A percentile compares a stretch with the other conserved stretches of the same genome.
Conservation (phyloP, 2,329 filamentous ascomycete genomes). For the Rhytidhysteron rufulum region DNA sequence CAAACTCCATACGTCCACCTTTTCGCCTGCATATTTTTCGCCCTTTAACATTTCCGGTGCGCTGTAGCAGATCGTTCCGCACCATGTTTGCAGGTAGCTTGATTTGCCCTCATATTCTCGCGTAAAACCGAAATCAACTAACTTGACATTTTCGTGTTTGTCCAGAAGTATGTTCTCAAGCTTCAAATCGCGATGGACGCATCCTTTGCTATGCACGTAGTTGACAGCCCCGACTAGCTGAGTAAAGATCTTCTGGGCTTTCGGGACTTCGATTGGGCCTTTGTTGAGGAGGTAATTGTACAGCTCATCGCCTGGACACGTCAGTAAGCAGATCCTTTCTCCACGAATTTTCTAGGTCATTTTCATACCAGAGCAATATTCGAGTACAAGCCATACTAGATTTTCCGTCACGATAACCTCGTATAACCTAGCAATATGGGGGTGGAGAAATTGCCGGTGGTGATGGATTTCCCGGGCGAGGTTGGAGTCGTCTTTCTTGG, state of each 20-base stretch:
- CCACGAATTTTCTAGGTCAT: too few species aligned
- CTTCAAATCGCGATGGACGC: constrained; percentile 94
- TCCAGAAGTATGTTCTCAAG: constrained; percentile 95
- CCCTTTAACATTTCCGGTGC: constrained; percentile 98
- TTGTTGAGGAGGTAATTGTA: constrained; percentile 93
- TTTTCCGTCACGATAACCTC: constrained; percentile 96
- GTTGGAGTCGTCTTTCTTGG: constrained; percentile 92
- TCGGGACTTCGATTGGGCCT: constrained; percentile 76
- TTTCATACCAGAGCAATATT: constrained; percentile 81
- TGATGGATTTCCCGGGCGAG: constrained; percentile 97
- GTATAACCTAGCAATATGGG: constrained; percentile 93
- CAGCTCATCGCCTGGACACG: constrained; percentile 74
- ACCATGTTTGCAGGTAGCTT: constrained; percentile 95
- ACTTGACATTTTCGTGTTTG: constrained; percentile 94
- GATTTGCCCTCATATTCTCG: constrained; percentile 93
- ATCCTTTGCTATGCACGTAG: constrained; percentile 92
- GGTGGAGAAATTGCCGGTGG: constrained; percentile 95
- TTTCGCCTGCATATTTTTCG: constrained; percentile 96
- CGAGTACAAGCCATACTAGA: constrained; percentile 92
- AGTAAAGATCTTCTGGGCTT: constrained; percentile 93
- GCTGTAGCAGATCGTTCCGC: constrained; percentile 95
- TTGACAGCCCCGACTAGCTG: constrained; percentile 92
- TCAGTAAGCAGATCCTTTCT: constrained; percentile 10
- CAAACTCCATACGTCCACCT: constrained; percentile 94
- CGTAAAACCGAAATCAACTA: constrained; percentile 97